Evolutionary conservation across 192 early-diverging fungal species (phyloP), one percentile per base, ranked within the genome.

Genomic region (Podila minutissima): DNA sequence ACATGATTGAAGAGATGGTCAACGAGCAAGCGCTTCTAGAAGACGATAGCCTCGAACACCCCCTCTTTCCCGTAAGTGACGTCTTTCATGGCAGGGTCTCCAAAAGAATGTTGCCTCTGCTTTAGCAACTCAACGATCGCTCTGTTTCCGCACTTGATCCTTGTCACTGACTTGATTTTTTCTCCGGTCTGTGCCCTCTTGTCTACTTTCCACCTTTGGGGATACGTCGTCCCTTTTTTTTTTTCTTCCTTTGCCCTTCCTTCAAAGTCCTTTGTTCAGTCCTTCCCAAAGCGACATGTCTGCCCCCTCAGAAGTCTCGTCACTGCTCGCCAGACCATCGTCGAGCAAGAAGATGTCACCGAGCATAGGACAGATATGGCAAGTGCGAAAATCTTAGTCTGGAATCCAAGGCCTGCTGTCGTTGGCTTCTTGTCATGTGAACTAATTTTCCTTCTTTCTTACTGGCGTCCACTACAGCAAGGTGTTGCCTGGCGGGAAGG

Each of bases 401-500:
- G 41, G 15, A 17, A 46, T 4, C 41, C 41, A 55, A 26, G 53
- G 53, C 24, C 33, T 22, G 51, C 2, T 26, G 53, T 55, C 22
- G 4, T 22, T n/a, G 6, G 19, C 11, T 9, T 12, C 4, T 11
- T 33, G 15, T 53, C 22, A 24, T 35, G 53, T 53, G 28, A 53
- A 51, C 67, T 46, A 55, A 26, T 33, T 20, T 33, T 32, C 63
- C 32, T 3, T 2, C 24, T 31, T 48, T 33, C 8, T 19, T 0
- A 10, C 19, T 46, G 20, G 19, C 59, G 3, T 33, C 62, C 0
- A 12, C 38, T 50, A 11, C 15, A 78, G 75, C 75, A 78, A 78
- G 75, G 75, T 26, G 66, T 78, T 24, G 8, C 20, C 31, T 78
- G 75, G 75, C 75, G 58, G 13, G 75, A 62, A 6, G 75, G 75